Percentiles rank a stretch among this genome's conserved stretches.
These are phyloP conservation scores for Talaromyces nanjingensis DNA, from an alignment of 495 filamentous ascomycete species.

Conservation along the genomic window DNA sequence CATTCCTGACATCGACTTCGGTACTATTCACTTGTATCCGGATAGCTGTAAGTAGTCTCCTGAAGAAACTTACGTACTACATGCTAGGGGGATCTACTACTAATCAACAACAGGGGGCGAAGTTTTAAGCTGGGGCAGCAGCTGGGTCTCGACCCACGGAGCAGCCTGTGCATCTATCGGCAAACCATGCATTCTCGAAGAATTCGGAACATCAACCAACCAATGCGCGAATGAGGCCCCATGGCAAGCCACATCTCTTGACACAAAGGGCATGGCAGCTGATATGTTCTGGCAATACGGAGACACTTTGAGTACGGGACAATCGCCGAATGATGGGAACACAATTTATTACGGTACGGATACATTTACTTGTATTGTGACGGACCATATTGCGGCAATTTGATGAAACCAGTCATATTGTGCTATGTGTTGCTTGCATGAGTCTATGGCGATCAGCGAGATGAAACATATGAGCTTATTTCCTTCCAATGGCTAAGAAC, in stretches of 20 bases:
- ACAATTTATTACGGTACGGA: slow-evolving; percentile 51
- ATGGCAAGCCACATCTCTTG: slow-evolving; percentile 50
- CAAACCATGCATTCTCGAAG: slow-evolving; percentile 65
- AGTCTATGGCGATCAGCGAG: background rate
- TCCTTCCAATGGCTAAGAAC: too few relatives aligned
- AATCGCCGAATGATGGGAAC: slow-evolving; percentile 55
- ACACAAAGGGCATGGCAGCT: slow-evolving; percentile 41
- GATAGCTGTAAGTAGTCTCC: slow-evolving; percentile 1
- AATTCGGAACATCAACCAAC: slow-evolving; percentile 51
- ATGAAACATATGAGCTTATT: too few relatives aligned
- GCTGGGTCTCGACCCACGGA: slow-evolving; percentile 58
- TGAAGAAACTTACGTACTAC: background rate
- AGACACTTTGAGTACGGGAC: slow-evolving; percentile 45
- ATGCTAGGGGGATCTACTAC: slow-evolving; percentile 1
- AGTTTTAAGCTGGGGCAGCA: slow-evolving; percentile 38
- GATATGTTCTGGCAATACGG: slow-evolving; percentile 67
- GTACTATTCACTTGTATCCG: slow-evolving; percentile 56
- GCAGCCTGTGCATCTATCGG: slow-evolving; percentile 44
- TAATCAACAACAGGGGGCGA: slow-evolving; percentile 31
- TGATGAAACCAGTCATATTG: background rate
- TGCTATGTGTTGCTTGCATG: background rate
- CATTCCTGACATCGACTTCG: slow-evolving; percentile 51
- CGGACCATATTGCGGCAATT: slow-evolving; percentile 40
- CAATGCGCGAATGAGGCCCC: slow-evolving; percentile 35
- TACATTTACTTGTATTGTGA: slow-evolving; percentile 50